These are phyloP conservation scores for Cordyceps fumosorosea DNA, from an alignment of 2,329 filamentous ascomycete genomes.

Conservation along the genomic window DNA sequence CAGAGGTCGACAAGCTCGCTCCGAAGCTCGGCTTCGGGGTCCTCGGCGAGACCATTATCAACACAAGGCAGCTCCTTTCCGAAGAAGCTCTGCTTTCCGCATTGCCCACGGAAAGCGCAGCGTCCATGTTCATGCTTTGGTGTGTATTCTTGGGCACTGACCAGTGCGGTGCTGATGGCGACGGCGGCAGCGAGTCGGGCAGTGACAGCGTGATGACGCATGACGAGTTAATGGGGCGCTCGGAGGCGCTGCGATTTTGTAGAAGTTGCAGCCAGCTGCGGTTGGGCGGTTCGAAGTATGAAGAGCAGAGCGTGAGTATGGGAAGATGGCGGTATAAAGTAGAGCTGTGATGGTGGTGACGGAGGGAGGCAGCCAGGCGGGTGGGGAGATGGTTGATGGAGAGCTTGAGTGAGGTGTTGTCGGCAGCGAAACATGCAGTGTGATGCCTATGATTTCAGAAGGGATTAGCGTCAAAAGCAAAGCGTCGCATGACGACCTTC, in stretches of 20 bases:
- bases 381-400: background rate
- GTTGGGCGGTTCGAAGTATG: too few relatives aligned
- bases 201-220: constrained; percentile 26
- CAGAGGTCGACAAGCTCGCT: constrained; percentile 79
- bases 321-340: background rate
- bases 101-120: constrained; percentile 86
- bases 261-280: constrained; percentile 4
- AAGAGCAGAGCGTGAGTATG: background rate
- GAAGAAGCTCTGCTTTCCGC: constrained; percentile 86
- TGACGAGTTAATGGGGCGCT: constrained; percentile 15
- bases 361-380: background rate
- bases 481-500: constrained; percentile 1
- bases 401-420: background rate
- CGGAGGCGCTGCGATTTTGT: background rate
- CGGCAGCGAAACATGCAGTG: background rate
- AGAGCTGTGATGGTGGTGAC: background rate
- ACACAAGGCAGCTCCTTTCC: constrained; percentile 85
- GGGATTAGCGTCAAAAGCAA: background rate
- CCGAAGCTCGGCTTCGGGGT: constrained; percentile 65
- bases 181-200: constrained; percentile 26
- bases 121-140: constrained; percentile 76
- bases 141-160: constrained; percentile 30
- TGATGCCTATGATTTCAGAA: background rate
- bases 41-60: constrained; percentile 76
- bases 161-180: constrained; percentile 23